phyloP scores from a whole-genome alignment of 805 yeast species.

The Kazachstania taianensis region DNA sequence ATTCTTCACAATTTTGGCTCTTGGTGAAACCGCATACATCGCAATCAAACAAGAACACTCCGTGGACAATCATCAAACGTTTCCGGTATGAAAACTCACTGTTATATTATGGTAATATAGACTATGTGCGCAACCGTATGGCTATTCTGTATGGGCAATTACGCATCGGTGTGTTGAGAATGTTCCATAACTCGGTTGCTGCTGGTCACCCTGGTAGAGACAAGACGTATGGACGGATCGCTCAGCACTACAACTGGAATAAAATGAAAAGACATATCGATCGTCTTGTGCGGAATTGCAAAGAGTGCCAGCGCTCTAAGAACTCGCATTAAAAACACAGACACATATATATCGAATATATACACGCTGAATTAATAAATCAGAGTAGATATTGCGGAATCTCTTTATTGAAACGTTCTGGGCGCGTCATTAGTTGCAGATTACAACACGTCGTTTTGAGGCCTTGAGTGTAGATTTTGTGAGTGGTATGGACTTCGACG shows the following conservation, averaged over 20 bases:
- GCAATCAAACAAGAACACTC: too few relatives aligned
- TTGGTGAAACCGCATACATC: too few relatives aligned
- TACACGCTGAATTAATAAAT: too few relatives aligned
- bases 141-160: too few relatives aligned
- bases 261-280: neutral
- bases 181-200: neutral
- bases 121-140: neutral
- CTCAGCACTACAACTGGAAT: neutral
- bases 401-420: conserved; percentile 1
- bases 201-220: conserved; percentile 1
- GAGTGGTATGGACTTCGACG: neutral
- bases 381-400: too few relatives aligned
- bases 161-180: neutral
- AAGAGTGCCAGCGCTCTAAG: neutral
- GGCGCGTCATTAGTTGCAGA: neutral
- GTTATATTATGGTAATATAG: neutral
- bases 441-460: conserved; percentile 1
- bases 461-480: conserved; percentile 1
- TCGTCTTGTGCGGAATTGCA: neutral
- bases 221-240: neutral
- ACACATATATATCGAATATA: too few relatives aligned
- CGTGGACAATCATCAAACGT: too few relatives aligned
- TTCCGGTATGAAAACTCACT: too few relatives aligned
- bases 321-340: too few relatives aligned
- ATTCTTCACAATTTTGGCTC: too few relatives aligned